Evolutionary conservation across 768 basidiomycete genomes (phyloP).

Genomic region (Leucocoprinus birnbaumii): DNA sequence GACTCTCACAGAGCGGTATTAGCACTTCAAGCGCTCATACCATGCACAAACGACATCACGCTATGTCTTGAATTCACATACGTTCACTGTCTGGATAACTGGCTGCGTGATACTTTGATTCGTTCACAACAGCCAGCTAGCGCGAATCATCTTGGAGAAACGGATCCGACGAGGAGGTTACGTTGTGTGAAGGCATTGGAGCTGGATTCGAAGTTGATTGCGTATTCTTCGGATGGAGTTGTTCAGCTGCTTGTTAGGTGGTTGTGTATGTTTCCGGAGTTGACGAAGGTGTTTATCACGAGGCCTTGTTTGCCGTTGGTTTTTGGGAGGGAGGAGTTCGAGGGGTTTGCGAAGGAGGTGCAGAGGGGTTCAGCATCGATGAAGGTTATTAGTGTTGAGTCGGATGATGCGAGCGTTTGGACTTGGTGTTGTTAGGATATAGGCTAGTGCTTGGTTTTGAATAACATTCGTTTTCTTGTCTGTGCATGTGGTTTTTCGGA

Average conservation of each 20-base stretch:
- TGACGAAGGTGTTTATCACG: conserved; percentile 7
- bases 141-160: background rate
- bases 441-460: too few species aligned
- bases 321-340: conserved; percentile 4
- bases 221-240: conserved; percentile 4
- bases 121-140: background rate
- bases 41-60: conserved; percentile 11
- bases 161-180: conserved; percentile 2
- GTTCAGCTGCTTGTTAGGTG: conserved; percentile 1
- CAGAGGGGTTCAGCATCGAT: conserved; percentile 1
- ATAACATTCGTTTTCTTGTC: too few species aligned
- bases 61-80: conserved; percentile 8
- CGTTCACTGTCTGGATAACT: conserved; percentile 1
- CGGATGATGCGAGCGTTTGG: conserved; percentile 7
- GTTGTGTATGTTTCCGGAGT: conserved; percentile 11
- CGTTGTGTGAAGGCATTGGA: conserved; percentile 5
- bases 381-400: conserved; percentile 2
- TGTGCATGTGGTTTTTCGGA: too few species aligned
- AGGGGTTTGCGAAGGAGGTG: conserved; percentile 2
- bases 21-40: conserved; percentile 8
- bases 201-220: conserved; percentile 5
- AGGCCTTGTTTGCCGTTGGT: conserved; percentile 6
- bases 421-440: conserved; percentile 7
- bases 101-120: conserved; percentile 5
- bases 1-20: conserved; percentile 2